Base-by-base conservation (phyloP, 2,329 filamentous ascomycete species). In the Pyricularia grisea region DNA sequence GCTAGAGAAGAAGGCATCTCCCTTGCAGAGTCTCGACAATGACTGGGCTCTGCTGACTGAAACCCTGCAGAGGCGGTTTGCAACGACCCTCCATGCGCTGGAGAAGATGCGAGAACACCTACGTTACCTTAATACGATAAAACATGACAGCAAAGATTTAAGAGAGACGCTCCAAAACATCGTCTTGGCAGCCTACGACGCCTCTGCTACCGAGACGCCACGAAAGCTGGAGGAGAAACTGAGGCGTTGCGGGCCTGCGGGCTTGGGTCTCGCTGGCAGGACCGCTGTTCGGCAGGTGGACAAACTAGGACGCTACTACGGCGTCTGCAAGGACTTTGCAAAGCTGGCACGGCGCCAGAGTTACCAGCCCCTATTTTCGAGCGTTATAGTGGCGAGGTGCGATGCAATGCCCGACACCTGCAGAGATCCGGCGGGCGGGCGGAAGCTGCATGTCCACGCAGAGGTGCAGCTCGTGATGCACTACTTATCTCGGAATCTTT, bases 401-500 rank as follows among this genome's bases (percentile, higher is more conserved):
- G 42, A 66, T 42, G 23, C 12, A 61, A 27, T 61, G 23, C 23
- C 58, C 12, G 23, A 25, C 23, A 27, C 58, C 23, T 27, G 23
- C 55, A 60, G 55, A 60, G 55, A 25, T 60, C n/a, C 27, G 58
- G 58, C n/a, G 27, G 58, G 58, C 58, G 58, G 23, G 23, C 58
- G n/a, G 28, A 66, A 7, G 31, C 66, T 64, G 36, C 64, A 55
- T 33, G 64, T 69, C 42, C 68, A 69, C 10, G 68, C 68, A 2
- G 68, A 69, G 28, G 68, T 69, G 50, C 68, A 69, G 42, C 68
- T 69, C 20, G 58, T 66, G 11, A 28, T 69, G 30, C n/a, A 58
- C n/a, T 67, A 69, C 30, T 23, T 60, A 55, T 2, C 25, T 27
- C 42, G 23, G 12, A 33, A 23, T 27, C 50, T 28, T 10, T 60